These are phyloP conservation scores for Aspergillus egyptiacus DNA, from an alignment of 495 filamentous ascomycete species.

Conservation along the genomic window DNA sequence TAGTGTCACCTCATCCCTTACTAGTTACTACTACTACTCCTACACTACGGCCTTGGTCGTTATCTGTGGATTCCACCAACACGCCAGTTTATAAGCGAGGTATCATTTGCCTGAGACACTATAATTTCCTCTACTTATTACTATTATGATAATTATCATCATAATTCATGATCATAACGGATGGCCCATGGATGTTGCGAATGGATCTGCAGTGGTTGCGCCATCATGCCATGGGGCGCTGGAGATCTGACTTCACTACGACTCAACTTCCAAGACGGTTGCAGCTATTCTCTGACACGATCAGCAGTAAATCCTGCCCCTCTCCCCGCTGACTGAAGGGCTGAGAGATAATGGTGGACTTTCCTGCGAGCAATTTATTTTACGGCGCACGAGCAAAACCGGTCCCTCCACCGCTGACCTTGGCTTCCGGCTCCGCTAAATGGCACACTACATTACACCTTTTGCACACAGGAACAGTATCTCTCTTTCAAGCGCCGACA, in stretches of 20 bases:
- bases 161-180: no score
- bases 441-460: no score
- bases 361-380: not conserved
- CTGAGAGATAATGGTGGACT: not conserved
- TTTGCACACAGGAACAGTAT: no score
- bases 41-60: no score
- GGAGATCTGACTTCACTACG: not conserved
- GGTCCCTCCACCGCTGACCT: no score
- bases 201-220: not conserved
- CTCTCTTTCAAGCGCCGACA: no score
- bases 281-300: conserved; percentile 18
- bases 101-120: conserved; percentile 7
- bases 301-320: conserved; percentile 13
- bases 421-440: no score
- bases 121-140: no score
- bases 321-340: not conserved
- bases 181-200: no score
- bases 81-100: not conserved
- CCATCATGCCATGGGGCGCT: not conserved
- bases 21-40: no score
- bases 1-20: not conserved
- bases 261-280: not conserved
- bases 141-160: no score
- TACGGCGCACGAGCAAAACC: not conserved
- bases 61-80: conserved; percentile 4